Evolutionary conservation across 2,329 filamentous ascomycete genomes (phyloP).

Genomic region (Fusarium coicis): DNA sequence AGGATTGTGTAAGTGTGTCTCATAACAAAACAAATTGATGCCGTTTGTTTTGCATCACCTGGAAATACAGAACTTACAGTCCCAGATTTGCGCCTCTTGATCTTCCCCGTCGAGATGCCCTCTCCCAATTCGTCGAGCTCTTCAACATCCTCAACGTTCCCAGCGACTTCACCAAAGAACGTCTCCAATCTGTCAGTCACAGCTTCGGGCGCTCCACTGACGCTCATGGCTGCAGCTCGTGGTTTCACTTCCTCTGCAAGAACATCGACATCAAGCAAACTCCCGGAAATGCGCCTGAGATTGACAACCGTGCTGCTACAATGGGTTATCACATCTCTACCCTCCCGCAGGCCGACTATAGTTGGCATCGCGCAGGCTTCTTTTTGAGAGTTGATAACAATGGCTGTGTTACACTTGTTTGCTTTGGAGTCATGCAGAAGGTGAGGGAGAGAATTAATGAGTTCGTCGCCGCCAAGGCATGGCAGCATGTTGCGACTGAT

Average conservation of each 20-base stretch:
- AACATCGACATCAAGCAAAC: conserved; percentile 42
- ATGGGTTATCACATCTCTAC: conserved; percentile 40
- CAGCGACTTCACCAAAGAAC: conserved; percentile 46
- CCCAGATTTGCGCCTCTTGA: conserved; percentile 47
- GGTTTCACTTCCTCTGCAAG: conserved; percentile 53
- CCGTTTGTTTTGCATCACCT: background rate
- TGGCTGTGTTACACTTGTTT: conserved; percentile 36
- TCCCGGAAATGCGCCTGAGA: conserved; percentile 28
- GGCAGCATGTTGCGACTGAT: conserved; percentile 38
- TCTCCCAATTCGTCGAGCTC: conserved; percentile 41
- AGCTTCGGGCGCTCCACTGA: conserved; percentile 47
- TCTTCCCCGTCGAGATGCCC: conserved; percentile 37
- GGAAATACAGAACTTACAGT: background rate
- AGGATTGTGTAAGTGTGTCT: conserved; percentile 45
- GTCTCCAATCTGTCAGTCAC: conserved; percentile 47
- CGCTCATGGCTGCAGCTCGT: conserved; percentile 41
- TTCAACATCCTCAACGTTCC: conserved; percentile 47
- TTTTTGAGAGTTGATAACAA: conserved; percentile 39
- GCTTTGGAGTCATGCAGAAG: conserved; percentile 40
- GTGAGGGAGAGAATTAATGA: conserved; percentile 39
- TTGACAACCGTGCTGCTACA: conserved; percentile 41
- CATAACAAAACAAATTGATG: background rate
- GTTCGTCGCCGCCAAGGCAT: conserved; percentile 39
- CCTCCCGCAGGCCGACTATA: conserved; percentile 45
- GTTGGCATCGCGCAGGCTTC: conserved; percentile 44